Base-by-base conservation (phyloP, 2,329 filamentous ascomycete genomes). In the Albophoma yamanashiensis region DNA sequence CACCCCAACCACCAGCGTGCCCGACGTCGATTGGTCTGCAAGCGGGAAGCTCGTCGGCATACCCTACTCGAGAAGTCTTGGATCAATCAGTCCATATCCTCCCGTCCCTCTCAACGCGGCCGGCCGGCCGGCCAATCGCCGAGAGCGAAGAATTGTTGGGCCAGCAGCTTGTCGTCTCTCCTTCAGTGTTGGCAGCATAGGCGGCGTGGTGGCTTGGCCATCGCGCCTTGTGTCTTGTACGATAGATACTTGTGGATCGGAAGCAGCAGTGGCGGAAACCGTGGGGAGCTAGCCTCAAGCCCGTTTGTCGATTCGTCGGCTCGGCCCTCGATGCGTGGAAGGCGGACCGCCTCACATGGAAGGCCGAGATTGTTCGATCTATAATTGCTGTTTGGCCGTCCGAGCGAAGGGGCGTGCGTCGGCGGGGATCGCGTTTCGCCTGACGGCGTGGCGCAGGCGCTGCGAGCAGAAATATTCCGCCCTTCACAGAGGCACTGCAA, bases 321-420 rank as follows among this genome's bases (percentile, higher is more conserved):
- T 66, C 63, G 63, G 61, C 62, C 61, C 62, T 66, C 59, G 57
- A 63, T 65, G 67, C 62, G 64, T 61, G 63, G 64, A 64, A 63
- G 67, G 68, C 62, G 65, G 64, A 61, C 63, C 63, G 66, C 63
- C 64, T 66, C 61, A 63, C 62, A 64, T 61, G 63, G 64, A 64
- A 67, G 61, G 62, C 65, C 60, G 60, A 62, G 60, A 59, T 45
- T 59, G 56, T 61, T 63, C 58, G 52, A 50, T 63, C 53, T 50
- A 31, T 31, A 31, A 3, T 31, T 31, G 5, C 27, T 31, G 27
- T 31, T 25, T 57, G 47, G 57, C 31, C 22, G 15, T 36, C 38
- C 20, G 43, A 34, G 60, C 25, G 25, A 15, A 36, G 20, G 27
- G 53, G 57, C 36, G 56, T 50, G 45, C 50, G 50, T n/a, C 27